Conservation (phyloP, 805 yeast genomes). For the Kluyveromyces starmeri region DNA sequence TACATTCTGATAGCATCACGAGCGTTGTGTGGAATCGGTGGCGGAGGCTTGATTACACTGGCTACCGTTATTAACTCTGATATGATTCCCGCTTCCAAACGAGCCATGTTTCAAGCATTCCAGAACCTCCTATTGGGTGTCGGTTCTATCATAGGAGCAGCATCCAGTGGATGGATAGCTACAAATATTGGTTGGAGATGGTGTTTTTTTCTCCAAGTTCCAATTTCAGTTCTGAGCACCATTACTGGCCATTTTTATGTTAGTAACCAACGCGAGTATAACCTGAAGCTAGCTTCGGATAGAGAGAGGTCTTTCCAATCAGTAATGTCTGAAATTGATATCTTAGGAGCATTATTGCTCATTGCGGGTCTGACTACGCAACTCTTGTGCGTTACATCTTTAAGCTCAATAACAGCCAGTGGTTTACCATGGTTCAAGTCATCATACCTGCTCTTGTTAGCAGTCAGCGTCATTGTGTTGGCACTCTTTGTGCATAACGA, state of each 20-base stretch:
- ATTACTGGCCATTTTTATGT: conserved; percentile 24
- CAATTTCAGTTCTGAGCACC: conserved; percentile 27
- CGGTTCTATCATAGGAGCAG: conserved; percentile 32
- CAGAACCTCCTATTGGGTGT: conserved; percentile 44
- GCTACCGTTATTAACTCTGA: conserved; percentile 47
- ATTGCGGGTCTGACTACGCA: conserved; percentile 29
- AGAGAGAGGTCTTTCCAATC: conserved; percentile 8
- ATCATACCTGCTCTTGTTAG: not conserved
- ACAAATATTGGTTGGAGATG: conserved; percentile 34
- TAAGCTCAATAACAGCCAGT: conserved; percentile 5
- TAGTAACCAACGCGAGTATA: conserved; percentile 24
- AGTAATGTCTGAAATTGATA: conserved; percentile 22
- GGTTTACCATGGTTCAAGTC: not conserved
- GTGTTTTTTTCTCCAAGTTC: conserved; percentile 32
- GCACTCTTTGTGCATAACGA: conserved; percentile 11
- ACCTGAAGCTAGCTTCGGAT: not conserved
- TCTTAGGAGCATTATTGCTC: conserved; percentile 28
- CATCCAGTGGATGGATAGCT: conserved; percentile 30
- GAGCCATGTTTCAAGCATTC: conserved; percentile 16
- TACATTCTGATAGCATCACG: conserved; percentile 40
- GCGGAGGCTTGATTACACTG: conserved; percentile 46
- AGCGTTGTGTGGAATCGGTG: conserved; percentile 51
- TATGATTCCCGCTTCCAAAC: conserved; percentile 42
- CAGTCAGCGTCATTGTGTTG: conserved; percentile 2
- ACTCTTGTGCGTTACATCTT: conserved; percentile 14